A percentile compares a stretch with the other conserved stretches of the same genome.
phyloP scores from a whole-genome alignment of 768 basidiomycete genomes.

The Leccinellum rugosiceps region DNA sequence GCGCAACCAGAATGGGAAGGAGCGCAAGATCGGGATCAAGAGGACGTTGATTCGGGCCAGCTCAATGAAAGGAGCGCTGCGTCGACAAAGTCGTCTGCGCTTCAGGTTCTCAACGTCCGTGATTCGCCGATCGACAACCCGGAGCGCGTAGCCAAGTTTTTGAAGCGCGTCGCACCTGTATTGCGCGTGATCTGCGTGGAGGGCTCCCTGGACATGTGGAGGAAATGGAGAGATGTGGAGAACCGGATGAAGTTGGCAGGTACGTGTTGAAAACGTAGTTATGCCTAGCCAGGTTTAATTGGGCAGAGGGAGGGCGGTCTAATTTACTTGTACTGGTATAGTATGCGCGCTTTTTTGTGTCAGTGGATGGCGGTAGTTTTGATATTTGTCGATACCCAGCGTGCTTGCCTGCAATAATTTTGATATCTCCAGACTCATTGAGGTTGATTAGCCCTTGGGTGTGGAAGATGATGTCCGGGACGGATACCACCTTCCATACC shows the following conservation, averaged over 20 bases:
- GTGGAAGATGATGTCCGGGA: not conserved
- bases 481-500: not conserved
- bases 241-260: slow-evolving; percentile 16
- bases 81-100: not conserved
- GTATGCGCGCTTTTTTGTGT: not conserved
- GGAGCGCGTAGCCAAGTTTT: slow-evolving; percentile 23
- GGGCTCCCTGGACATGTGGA: slow-evolving; percentile 27
- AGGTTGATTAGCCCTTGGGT: not conserved
- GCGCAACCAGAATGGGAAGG: not conserved
- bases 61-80: not conserved
- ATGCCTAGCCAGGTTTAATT: no score
- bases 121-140: slow-evolving; percentile 27
- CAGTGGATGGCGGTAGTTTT: not conserved
- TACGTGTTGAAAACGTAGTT: not conserved
- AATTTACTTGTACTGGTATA: slow-evolving; percentile 4
- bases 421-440: not conserved
- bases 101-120: slow-evolving; percentile 28
- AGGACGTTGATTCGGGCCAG: not conserved
- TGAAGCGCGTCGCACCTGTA: slow-evolving; percentile 22
- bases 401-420: not conserved
- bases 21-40: not conserved
- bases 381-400: not conserved
- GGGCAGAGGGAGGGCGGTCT: not conserved
- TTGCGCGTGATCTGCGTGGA: slow-evolving; percentile 26
- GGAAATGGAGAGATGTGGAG: slow-evolving; percentile 28